Conservation (phyloP, 768 basidiomycete species). For the Pleurotus tuoliensis region DNA sequence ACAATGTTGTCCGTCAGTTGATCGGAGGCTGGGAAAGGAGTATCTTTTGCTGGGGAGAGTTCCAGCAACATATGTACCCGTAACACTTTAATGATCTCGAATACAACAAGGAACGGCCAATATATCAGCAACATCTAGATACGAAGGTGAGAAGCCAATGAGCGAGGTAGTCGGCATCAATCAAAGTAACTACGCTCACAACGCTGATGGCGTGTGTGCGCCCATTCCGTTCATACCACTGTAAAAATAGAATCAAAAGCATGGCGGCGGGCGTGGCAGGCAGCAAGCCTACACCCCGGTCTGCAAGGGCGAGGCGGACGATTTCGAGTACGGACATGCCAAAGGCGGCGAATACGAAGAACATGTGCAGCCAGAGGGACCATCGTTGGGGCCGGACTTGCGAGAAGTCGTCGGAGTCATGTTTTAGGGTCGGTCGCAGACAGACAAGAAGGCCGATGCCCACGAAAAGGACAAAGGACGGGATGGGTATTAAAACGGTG, state of each 20-base stretch:
- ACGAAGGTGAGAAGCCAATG: not conserved
- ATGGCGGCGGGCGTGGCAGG: constrained; percentile 20
- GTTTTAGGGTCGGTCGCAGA: not conserved
- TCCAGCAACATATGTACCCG: constrained; percentile 15
- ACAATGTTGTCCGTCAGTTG: constrained; percentile 23
- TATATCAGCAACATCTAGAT: constrained; percentile 18
- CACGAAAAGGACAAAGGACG: constrained; percentile 22
- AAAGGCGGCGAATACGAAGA: constrained; percentile 19
- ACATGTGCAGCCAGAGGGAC: constrained; percentile 21
- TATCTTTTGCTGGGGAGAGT: constrained; percentile 17
- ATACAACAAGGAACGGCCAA: constrained; percentile 19
- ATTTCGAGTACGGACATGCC: constrained; percentile 28
- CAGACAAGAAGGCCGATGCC: constrained; percentile 7
- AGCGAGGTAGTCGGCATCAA: not conserved
- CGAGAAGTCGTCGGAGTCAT: not conserved
- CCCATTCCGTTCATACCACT: constrained; percentile 15
- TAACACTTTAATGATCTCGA: constrained; percentile 17
- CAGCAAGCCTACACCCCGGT: constrained; percentile 25
- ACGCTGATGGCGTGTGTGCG: constrained; percentile 12
- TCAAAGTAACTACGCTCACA: constrained; percentile 12
- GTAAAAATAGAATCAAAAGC: constrained; percentile 12
- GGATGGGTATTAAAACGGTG: constrained; percentile 22
- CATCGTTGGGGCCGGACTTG: constrained; percentile 11
- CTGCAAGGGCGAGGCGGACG: constrained; percentile 19
- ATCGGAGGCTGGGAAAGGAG: constrained; percentile 21